Percentiles rank a stretch among this genome's conserved stretches.
Conservation (phyloP, 1,284 basidiomycete genomes). For the Afroboletus lepidellus region DNA sequence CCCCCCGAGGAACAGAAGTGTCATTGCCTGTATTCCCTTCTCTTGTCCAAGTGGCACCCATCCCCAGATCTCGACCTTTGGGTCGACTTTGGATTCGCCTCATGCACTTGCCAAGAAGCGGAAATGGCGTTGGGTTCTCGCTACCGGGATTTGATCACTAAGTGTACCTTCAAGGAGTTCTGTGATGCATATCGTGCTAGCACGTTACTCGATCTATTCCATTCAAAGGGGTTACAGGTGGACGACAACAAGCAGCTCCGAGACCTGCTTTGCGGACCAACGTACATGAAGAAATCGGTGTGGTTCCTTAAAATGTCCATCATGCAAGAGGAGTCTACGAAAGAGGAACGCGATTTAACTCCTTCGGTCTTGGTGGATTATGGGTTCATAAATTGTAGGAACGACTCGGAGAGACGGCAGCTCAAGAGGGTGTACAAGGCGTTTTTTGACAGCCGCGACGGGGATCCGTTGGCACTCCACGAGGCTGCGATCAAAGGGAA, state of each 20-base stretch:
- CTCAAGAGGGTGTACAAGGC: slow-evolving; percentile 8
- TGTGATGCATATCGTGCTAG: background rate
- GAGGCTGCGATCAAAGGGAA: slow-evolving; percentile 8
- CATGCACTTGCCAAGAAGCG: slow-evolving; percentile 1
- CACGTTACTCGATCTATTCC: slow-evolving; percentile 1
- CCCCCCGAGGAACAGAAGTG: background rate
- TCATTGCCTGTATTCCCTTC: background rate
- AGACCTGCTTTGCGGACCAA: background rate
- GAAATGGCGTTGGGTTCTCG: background rate
- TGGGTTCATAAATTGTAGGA: slow-evolving; percentile 4
- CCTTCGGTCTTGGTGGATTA: slow-evolving; percentile 2
- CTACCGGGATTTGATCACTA: background rate
- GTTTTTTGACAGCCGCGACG: background rate
- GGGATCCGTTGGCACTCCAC: slow-evolving; percentile 5
- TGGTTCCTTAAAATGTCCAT: slow-evolving; percentile 3
- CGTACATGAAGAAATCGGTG: background rate
- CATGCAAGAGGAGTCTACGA: background rate
- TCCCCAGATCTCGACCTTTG: background rate
- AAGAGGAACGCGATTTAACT: background rate
- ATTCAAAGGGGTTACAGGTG: slow-evolving; percentile 4
- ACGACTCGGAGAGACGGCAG: slow-evolving; percentile 3
- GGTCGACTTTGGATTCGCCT: slow-evolving; percentile 5
- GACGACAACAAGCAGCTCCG: background rate
- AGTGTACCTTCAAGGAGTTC: slow-evolving; percentile 3
- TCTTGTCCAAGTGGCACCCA: slow-evolving; percentile 3